Base-by-base conservation (phyloP, 768 basidiomycete species). In the Tricholoma furcatifolium region DNA sequence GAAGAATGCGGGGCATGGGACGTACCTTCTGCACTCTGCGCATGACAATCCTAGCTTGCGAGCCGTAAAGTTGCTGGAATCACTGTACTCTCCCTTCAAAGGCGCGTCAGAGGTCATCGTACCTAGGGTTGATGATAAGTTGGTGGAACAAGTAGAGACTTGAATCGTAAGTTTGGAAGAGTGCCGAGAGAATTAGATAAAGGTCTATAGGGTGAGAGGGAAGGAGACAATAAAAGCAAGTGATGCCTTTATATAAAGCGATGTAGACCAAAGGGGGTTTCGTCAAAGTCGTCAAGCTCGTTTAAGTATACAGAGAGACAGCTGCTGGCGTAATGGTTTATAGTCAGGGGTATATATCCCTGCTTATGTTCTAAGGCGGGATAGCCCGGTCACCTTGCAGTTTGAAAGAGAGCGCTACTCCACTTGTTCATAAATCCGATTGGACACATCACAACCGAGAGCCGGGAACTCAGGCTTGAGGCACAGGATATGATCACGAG, bases 11-110 rank as follows among this genome's bases (percentile, higher is more conserved):
- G 21, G 43, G 5, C 10, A 17, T 51, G 31, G 30, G 21, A 41
- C 65, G 12, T 46, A 77, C 79, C 79, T 68, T 36, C 79, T 71
- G 59, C 80, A 81, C 60, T 81, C 80, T 41, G 79, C 77, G 56
- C 80, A 81, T 15, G 79, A 79, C 21, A 78, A 61, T 1, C 73
- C 75, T 31, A 65, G 59, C 59, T 76, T 78, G 45, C 73, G 67
- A 10, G 70, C 56, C 14, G 50, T 44, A 51, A 41, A 51, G 39
- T 7, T 27, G 27, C 27, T 27, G 27, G 46, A 51, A 43, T 61
- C 62, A 39, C 24, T 43, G 10, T 42, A 47, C 36, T 58, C 60
- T 32, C 35, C 44, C 21, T 55, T 59, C 31, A 45, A 15, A 4
- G n/a, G 17, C 30, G 43, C 52, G 42, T 50, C 55, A 17, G 55